Evolutionary conservation across 2,329 filamentous ascomycete species (phyloP).

Genomic region (Talaromyces atroroseus): DNA sequence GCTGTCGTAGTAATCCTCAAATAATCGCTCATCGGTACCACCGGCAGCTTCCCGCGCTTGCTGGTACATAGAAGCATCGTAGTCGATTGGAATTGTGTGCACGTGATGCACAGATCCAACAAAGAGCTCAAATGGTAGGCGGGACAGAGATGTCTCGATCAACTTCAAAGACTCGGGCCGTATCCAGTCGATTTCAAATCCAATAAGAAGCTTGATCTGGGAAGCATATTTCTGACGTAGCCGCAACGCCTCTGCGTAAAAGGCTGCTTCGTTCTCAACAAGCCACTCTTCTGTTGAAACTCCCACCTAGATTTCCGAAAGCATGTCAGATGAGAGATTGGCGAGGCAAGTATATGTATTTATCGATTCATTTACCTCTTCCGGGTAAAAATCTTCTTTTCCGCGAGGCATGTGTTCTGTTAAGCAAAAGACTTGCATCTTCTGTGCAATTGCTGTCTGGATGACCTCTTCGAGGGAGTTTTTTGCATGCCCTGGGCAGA

Average conservation of each 20-base stretch:
- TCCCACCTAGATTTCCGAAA: neutral
- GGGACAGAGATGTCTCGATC: constrained; percentile 54
- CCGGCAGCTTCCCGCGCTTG: constrained; percentile 53
- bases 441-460: constrained; percentile 67
- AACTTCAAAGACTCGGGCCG: constrained; percentile 59
- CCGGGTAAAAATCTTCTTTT: constrained; percentile 78
- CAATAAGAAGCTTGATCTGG: constrained; percentile 74
- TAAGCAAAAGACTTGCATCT: constrained; percentile 77
- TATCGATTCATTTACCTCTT: constrained; percentile 62
- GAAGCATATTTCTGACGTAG: constrained; percentile 64
- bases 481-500: constrained; percentile 85
- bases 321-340: constrained; percentile 22
- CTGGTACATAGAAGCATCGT: constrained; percentile 62
- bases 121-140: constrained; percentile 75
- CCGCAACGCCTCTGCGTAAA: constrained; percentile 67
- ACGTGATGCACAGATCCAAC: constrained; percentile 91
- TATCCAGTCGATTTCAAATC: constrained; percentile 93
- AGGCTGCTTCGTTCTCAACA: constrained; percentile 54
- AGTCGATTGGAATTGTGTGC: constrained; percentile 82
- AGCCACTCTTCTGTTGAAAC: constrained; percentile 25
- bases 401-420: constrained; percentile 94
- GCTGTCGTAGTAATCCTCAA: constrained; percentile 79
- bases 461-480: constrained; percentile 80
- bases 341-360: neutral
- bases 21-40: constrained; percentile 67